Base-by-base conservation (phyloP, 805 yeast genomes). In the Candida multigemmis region DNA sequence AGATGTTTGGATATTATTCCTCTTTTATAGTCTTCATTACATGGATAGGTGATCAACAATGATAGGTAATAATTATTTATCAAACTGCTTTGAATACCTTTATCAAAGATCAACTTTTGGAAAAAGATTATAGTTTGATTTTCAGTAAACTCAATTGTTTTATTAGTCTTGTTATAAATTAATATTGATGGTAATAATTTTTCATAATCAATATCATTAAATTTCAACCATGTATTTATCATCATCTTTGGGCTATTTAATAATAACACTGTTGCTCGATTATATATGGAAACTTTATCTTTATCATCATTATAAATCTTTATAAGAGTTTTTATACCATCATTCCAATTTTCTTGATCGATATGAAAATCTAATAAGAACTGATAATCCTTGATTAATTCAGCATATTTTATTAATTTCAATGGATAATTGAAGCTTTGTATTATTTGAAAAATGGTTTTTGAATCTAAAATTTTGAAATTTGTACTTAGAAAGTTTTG, bases 131-230 rank as follows among this genome's bases (percentile, higher is more conserved):
- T 45, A 1, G 81, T 83, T 35, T 74, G 76, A 44, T 86, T 83
- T 21, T 65, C 68, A 9, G 54, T 46, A 0, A 63, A 49, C 2
- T 59, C 48, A 0, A 70, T 55, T 6, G 56, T 46, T 16, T 42
- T 39, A 16, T 39, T 37, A 25, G 59, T 64, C 21, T 74, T 68
- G 41, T 77, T 75, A 50, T 80, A 85, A 0, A 76, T 67, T 34
- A 86, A 49, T 8, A 89, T 56, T 0, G 96, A 76, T 2, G 96
- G 94, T 3, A 91, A 50, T 13, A 91, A 58, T 33, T 65, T 72
- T 9, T 68, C 65, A 25, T 79, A 77, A 32, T 81, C 71, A 3
- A 89, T 36, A 18, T 46, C 49, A 14, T 40, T 31, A 13, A 77
- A 47, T 26, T 75, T 66, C 42, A 82, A 67, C 96, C 96, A 91